Evolutionary conservation across 768 basidiomycete species (phyloP), one percentile per base, ranked within the genome.

Genomic region (Lanmaoa rubissima): DNA sequence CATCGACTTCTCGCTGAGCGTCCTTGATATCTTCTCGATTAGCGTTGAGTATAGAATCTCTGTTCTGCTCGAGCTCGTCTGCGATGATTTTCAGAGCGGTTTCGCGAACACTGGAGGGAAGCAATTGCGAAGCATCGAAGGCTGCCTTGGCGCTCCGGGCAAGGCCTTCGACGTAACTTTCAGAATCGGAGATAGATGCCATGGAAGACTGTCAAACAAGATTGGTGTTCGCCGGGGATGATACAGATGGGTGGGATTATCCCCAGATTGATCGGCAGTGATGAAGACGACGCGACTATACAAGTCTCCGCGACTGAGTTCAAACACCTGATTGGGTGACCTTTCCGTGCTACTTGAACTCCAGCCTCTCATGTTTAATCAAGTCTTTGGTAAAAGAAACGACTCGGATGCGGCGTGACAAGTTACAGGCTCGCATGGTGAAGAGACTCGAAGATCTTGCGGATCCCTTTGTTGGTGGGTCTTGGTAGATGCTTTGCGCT

Each of bases 101-200:
- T 62, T 87, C 78, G 32, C 94, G 83, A 61, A 92, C 86, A 1
- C 77, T 64, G 1, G 87, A 72, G 21, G 84, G 74, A 52, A 96
- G 76, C 21, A 96, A 80, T 69, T 97, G 96, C 5, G 94, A 94
- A 19, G 80, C 79, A 64, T 94, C 87, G 67, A 96, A 99, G 0
- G 96, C 92, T 9, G 73, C 68, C 69, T 93, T 92, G 24, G 94
- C 93, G 2, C 82, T 78, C 66, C 78, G 81, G 14, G 96, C 97
- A 55, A 98, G 87, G 16, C 70, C 73, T 69, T 79, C 75, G n/a
- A 78, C 81, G 45, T 63, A 53, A 26, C 24, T 61, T 49, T 63
- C 49, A 17, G 67, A 48, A 34, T 46, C 53, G 44, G 59, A 50
- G 35, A 61, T 44, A 1, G 56, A 54, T 24, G 61, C 11, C 55